A percentile compares a stretch with the other conserved stretches of the same genome.
phyloP scores from a whole-genome alignment of 2,329 filamentous ascomycete genomes.

The Acephala macrosclerotiorum region DNA sequence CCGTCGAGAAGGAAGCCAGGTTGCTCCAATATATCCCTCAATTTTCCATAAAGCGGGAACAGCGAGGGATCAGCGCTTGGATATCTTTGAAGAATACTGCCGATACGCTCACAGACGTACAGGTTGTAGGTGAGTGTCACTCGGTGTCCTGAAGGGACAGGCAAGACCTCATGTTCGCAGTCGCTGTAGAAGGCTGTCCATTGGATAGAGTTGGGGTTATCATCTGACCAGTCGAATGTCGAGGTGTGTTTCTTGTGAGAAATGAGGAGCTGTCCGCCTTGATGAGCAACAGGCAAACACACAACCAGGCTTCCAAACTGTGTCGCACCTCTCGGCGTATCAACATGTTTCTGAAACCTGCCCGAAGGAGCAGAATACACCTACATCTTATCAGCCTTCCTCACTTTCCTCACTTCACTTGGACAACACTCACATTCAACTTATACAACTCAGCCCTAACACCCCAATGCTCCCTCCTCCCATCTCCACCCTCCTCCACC shows the following conservation, averaged over 20 bases:
- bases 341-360: conserved; percentile 58
- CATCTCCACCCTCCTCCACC: conserved; percentile 18
- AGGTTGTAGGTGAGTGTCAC: conserved; percentile 68
- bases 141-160: conserved; percentile 58
- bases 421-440: conserved; percentile 53
- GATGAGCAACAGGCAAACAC: conserved; percentile 48
- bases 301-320: conserved; percentile 64
- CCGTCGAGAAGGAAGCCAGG: conserved; percentile 44
- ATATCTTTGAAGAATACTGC: conserved; percentile 28
- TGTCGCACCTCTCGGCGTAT: conserved; percentile 55
- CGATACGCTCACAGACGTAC: conserved; percentile 49
- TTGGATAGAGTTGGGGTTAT: conserved; percentile 38
- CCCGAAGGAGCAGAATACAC: conserved; percentile 59
- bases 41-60: conserved; percentile 47
- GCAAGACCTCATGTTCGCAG: conserved; percentile 59
- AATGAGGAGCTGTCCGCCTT: conserved; percentile 33
- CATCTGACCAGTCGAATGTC: conserved; percentile 51
- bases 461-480: conserved; percentile 34
- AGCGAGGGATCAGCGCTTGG: conserved; percentile 43
- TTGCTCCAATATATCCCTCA: conserved; percentile 44
- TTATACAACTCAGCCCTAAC: conserved; percentile 63
- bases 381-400: conserved; percentile 44
- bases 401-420: conserved; percentile 51
- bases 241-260: conserved; percentile 13
- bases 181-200: conserved; percentile 63